These are phyloP conservation scores for Trichoderma koningiopsis DNA, from an alignment of 2,329 filamentous ascomycete genomes.

Conservation along the genomic window DNA sequence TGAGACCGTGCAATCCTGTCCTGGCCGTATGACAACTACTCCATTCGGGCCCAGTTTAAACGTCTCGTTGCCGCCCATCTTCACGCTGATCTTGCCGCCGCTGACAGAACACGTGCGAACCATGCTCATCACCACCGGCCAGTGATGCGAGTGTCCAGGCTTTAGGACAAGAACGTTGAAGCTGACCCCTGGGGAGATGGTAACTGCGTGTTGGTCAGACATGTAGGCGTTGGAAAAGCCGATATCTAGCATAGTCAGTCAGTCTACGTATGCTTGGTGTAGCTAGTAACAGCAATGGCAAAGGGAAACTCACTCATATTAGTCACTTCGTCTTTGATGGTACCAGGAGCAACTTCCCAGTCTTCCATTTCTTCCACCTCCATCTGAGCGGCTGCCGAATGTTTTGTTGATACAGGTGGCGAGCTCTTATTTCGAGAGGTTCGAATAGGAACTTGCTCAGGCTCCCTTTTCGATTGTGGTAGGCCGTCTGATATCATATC, in stretches of 20 bases:
- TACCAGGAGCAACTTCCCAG: conserved; percentile 51
- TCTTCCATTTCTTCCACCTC: conserved; percentile 42
- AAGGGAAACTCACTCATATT: conserved; percentile 41
- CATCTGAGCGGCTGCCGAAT: not conserved
- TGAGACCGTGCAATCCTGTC: conserved; percentile 41
- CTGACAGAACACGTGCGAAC: conserved; percentile 46
- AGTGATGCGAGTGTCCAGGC: conserved; percentile 41
- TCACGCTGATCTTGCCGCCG: conserved; percentile 46
- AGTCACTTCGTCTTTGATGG: conserved; percentile 36
- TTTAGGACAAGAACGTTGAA: conserved; percentile 47
- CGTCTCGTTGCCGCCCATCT: conserved; percentile 37
- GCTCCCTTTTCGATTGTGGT: not conserved
- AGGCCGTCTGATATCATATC: not conserved
- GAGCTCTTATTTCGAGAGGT: not conserved
- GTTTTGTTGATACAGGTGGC: not conserved
- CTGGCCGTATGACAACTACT: conserved; percentile 47
- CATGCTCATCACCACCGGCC: conserved; percentile 35
- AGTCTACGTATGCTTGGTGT: not conserved
- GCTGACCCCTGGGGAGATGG: conserved; percentile 41
- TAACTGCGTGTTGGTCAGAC: conserved; percentile 40
- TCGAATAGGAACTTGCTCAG: not conserved
- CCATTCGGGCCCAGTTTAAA: conserved; percentile 49
- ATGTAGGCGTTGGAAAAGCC: conserved; percentile 49
- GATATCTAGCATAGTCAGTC: conserved; percentile 39
- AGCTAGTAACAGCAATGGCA: not conserved